phyloP scores from a whole-genome alignment of 345 rosid species.

The Bruguiera gymnorhiza region DNA sequence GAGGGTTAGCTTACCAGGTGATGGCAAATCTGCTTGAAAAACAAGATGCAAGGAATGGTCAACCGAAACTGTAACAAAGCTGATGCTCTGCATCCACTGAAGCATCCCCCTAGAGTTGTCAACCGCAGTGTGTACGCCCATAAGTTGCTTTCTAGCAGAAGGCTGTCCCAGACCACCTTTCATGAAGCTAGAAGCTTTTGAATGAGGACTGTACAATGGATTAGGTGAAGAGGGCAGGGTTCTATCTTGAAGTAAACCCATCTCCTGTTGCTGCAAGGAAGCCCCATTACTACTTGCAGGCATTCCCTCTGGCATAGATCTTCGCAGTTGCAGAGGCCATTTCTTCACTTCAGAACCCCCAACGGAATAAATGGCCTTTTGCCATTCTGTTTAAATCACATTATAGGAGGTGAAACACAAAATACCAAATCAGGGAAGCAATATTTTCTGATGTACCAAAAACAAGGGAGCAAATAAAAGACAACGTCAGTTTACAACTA shows the following conservation, averaged over 20 bases:
- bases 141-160: slow-evolving; percentile 69
- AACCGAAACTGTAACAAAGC: slow-evolving; percentile 74
- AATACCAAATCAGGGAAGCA: slow-evolving; percentile 1
- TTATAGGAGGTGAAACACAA: slow-evolving; percentile 12
- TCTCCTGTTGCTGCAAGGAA: slow-evolving; percentile 85
- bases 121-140: slow-evolving; percentile 61
- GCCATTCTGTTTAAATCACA: slow-evolving; percentile 75
- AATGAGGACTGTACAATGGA: slow-evolving; percentile 73
- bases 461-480: not conserved
- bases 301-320: slow-evolving; percentile 81
- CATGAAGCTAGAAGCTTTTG: slow-evolving; percentile 79
- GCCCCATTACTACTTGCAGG: slow-evolving; percentile 62
- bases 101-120: slow-evolving; percentile 84
- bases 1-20: slow-evolving; percentile 58
- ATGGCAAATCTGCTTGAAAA: slow-evolving; percentile 68
- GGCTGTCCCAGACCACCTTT: slow-evolving; percentile 84
- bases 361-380: slow-evolving; percentile 88
- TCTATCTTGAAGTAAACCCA: slow-evolving; percentile 91
- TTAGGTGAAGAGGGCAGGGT: slow-evolving; percentile 76
- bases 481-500: not conserved
- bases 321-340: slow-evolving; percentile 92
- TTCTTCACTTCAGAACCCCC: slow-evolving; percentile 88
- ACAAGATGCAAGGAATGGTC: slow-evolving; percentile 82
- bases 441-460: no score
- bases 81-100: slow-evolving; percentile 96